Evolutionary conservation across 106 monocot genomes (phyloP).

Genomic region (Hemerocallis citrina): DNA sequence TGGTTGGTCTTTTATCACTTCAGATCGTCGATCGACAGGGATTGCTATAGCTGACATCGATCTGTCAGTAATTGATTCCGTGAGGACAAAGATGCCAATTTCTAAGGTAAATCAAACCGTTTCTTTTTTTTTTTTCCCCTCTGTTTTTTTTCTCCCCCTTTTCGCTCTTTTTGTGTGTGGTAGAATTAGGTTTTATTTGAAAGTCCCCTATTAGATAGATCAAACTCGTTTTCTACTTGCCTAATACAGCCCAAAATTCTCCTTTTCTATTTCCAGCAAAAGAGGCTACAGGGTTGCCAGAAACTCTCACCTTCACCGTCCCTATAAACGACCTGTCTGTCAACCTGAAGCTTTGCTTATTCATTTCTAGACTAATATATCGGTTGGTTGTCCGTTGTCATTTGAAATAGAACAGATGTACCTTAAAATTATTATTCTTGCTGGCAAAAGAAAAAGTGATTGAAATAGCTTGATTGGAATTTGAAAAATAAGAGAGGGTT

Average conservation of each 20-base stretch:
- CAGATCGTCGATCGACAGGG: conserved; percentile 77
- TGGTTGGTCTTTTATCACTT: neutral
- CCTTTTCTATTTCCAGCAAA: conserved; percentile 53
- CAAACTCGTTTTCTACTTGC: neutral
- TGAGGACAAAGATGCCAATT: conserved; percentile 81
- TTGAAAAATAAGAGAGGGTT: too few species aligned
- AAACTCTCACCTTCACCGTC: conserved; percentile 1
- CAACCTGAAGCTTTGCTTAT: too few species aligned
- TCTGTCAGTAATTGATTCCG: conserved; percentile 47
- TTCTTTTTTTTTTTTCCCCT: neutral
- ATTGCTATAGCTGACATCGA: conserved; percentile 80
- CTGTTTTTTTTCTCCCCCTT: too few species aligned
- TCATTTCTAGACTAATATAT: too few species aligned
- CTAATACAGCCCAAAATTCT: neutral
- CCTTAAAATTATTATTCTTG: too few species aligned
- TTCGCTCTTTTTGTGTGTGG: too few species aligned
- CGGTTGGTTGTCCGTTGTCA: too few species aligned
- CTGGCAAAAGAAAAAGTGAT: too few species aligned
- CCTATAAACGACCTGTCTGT: neutral
- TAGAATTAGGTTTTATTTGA: neutral
- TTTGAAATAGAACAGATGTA: too few species aligned
- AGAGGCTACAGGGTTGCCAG: conserved; percentile 16
- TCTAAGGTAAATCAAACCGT: conserved; percentile 26
- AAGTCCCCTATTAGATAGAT: neutral
- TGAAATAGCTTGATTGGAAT: too few species aligned